Evolutionary conservation across 2,329 filamentous ascomycete genomes (phyloP), one percentile per base, ranked within the genome.

Genomic region (Xylaria sp.): DNA sequence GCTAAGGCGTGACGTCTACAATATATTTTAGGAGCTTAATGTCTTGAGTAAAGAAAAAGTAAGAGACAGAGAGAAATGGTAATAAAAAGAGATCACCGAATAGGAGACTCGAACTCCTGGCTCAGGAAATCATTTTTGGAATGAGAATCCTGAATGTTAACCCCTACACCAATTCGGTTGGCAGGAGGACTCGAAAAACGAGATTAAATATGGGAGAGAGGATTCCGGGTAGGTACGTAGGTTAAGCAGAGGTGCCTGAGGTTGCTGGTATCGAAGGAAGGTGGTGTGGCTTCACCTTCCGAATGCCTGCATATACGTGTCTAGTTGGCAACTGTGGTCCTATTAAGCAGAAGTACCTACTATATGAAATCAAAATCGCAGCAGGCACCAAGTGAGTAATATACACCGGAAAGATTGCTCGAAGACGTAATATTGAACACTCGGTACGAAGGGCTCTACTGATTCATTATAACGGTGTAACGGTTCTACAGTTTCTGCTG

Each of bases 51-150:
- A n/a, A n/a, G n/a, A n/a, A n/a, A n/a, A n/a, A n/a, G n/a, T n/a
- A n/a, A n/a, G n/a, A 11, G 10, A 47, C 20, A 11, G 7, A 13
- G 10, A 13, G 25, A 5, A 47, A 47, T 6, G 13, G 20, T 15
- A 31, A 51, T 13, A 51, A 58, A 67, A 42, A 17, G 11, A 38
- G 15, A 38, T 42, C 66, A 68, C 66, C 59, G 66, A 66, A 68
- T 68, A 68, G 63, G 63, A 63, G 66, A 68, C 36, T 68, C 66
- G 66, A 68, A 68, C 63, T 63, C 63, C 66, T 66, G 55, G 66
- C 66, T 60, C 63, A 17, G 49, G 63, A 68, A 44, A 38, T 55
- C 44, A 5, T 3, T 9, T 38, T 5, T 44, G 38, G 15, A 39
- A 44, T 68, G 63, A 68, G 66, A 68, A 63, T 68, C 63, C 38